Conservation (phyloP, 495 filamentous ascomycete species). For the Halenospora varia region DNA sequence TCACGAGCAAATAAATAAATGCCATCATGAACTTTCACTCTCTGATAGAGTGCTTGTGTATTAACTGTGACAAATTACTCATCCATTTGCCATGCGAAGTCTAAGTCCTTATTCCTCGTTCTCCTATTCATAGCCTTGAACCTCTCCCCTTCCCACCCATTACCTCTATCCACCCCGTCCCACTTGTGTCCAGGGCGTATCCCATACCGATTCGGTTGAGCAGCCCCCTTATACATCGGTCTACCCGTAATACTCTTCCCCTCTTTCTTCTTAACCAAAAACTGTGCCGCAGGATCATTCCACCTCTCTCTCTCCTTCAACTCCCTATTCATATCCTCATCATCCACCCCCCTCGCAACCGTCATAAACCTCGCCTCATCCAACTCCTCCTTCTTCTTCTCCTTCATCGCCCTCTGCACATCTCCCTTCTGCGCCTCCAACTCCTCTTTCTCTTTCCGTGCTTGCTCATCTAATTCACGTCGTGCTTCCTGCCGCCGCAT, state of each 20-base stretch:
- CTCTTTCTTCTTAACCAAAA: conserved; percentile 51
- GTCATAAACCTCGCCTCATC: conserved; percentile 77
- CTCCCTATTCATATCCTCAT: conserved; percentile 79
- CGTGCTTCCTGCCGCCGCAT: conserved; percentile 86
- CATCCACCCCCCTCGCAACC: conserved; percentile 74
- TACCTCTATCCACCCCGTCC: conserved; percentile 96
- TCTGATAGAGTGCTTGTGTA: background rate
- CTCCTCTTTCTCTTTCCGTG: conserved; percentile 54
- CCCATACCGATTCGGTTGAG: conserved; percentile 88
- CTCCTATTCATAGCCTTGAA: conserved; percentile 80
- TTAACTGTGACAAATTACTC: conserved; percentile 8
- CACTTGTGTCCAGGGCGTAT: conserved; percentile 89
- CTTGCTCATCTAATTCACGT: conserved; percentile 66
- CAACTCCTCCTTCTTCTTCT: conserved; percentile 50
- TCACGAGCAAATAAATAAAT: too few species aligned
- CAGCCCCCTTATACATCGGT: conserved; percentile 75
- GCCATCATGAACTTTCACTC: background rate
- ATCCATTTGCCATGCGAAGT: conserved; percentile 96
- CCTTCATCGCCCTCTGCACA: conserved; percentile 64
- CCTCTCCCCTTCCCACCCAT: conserved; percentile 92
- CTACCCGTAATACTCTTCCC: conserved; percentile 53
- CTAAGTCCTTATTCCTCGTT: conserved; percentile 68
- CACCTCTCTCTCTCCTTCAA: conserved; percentile 70
- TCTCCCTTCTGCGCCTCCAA: conserved; percentile 72
- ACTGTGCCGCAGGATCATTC: conserved; percentile 90